Percentiles rank a stretch among this genome's conserved stretches.
Conservation (phyloP, 2,329 filamentous ascomycete genomes). For the Taxawa tesnikishii region DNA sequence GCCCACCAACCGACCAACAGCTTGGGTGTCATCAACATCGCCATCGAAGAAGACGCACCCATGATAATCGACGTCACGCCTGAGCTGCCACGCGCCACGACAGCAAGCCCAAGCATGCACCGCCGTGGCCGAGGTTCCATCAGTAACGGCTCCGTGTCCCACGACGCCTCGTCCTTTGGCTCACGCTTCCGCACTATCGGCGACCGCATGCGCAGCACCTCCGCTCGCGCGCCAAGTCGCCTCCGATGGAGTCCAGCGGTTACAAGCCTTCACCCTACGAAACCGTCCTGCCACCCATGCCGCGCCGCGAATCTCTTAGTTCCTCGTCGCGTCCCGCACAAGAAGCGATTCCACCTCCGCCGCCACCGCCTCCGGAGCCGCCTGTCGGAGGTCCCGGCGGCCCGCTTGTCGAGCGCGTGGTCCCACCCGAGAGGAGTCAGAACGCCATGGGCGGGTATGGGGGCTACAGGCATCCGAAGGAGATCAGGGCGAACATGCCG, state of each 20-base stretch:
- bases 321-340: too few species aligned
- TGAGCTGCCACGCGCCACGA: slow-evolving; percentile 16
- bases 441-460: slow-evolving; percentile 15
- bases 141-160: slow-evolving; percentile 45
- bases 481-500: slow-evolving; percentile 38
- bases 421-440: slow-evolving; percentile 21
- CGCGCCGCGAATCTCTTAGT: slow-evolving; percentile 11
- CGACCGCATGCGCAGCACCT: slow-evolving; percentile 47
- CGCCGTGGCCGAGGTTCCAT: slow-evolving; percentile 44
- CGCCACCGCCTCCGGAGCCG: slow-evolving; percentile 18
- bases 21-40: slow-evolving; percentile 29
- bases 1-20: slow-evolving; percentile 9
- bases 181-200: slow-evolving; percentile 41
- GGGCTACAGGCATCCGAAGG: slow-evolving; percentile 25
- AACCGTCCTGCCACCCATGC: slow-evolving; percentile 22
- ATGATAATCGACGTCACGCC: slow-evolving; percentile 11
- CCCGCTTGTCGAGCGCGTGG: slow-evolving; percentile 25
- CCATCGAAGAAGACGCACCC: slow-evolving; percentile 27
- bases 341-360: too few species aligned
- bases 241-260: slow-evolving; percentile 21
- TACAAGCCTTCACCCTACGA: slow-evolving; percentile 31
- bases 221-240: slow-evolving; percentile 38
- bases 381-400: slow-evolving; percentile 22
- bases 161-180: slow-evolving; percentile 44
- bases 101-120: slow-evolving; percentile 27